Conservation (phyloP, 139 green algal species). For the Edaphochlamys debaryana region DNA sequence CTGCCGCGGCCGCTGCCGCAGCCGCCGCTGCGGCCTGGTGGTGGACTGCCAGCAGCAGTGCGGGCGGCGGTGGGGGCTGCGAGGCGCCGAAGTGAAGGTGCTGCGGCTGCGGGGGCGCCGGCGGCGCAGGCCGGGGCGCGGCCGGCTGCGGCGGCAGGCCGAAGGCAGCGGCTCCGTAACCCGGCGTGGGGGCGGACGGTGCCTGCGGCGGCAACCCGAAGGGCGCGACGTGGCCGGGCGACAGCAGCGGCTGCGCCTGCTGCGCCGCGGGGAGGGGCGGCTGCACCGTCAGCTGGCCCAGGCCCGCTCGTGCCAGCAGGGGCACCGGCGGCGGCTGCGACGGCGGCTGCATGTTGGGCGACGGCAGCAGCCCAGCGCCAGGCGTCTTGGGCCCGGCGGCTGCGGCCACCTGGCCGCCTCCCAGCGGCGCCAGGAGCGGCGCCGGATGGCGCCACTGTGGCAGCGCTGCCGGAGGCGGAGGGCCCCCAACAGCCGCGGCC, state of each 20-base stretch:
- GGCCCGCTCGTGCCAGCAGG: background rate
- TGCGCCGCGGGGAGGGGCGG: background rate
- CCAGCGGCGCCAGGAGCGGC: no score
- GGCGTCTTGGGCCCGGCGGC: background rate
- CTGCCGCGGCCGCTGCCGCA: no score
- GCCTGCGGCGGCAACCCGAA: background rate
- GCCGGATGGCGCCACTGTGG: conserved; percentile 4
- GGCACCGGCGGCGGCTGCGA: conserved; percentile 1
- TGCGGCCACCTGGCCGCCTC: background rate
- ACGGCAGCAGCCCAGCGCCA: background rate
- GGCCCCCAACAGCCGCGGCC: background rate
- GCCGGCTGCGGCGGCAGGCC: background rate
- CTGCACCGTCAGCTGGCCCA: background rate
- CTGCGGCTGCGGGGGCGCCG: background rate
- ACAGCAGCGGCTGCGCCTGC: background rate
- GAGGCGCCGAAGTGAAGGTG: background rate
- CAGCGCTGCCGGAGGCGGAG: background rate
- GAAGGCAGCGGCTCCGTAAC: background rate
- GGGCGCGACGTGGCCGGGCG: background rate
- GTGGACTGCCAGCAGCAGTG: no score
- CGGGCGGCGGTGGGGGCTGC: background rate
- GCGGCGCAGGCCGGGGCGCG: background rate
- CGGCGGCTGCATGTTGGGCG: background rate
- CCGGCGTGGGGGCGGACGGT: no score
- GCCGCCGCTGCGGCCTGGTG: no score